phyloP scores from a whole-genome alignment of 495 filamentous ascomycete species.

The Articulospora tetracladia region DNA sequence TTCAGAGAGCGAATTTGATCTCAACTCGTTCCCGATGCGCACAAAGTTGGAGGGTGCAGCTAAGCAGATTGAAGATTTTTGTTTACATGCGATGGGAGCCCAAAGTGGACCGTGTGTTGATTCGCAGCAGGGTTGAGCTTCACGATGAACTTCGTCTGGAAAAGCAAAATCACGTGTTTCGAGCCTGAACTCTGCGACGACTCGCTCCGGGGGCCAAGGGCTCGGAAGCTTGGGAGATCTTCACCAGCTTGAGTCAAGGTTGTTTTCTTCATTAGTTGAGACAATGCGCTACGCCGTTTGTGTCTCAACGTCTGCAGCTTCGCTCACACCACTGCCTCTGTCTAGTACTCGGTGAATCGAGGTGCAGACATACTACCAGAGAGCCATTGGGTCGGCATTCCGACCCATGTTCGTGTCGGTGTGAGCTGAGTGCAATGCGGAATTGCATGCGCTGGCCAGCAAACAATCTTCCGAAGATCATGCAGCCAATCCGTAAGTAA shows the following conservation, averaged over 20 bases:
- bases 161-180: not conserved
- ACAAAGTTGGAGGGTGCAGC: not conserved
- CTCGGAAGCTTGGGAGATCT: not conserved
- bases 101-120: not conserved
- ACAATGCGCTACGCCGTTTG: not conserved
- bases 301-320: not conserved
- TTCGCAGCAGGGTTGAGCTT: not conserved
- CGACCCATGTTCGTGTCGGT: not conserved
- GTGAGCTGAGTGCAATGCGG: not conserved
- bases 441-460: not conserved
- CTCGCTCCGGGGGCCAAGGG: not conserved
- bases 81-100: not conserved
- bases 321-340: no score
- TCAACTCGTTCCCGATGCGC: not conserved
- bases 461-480: not conserved
- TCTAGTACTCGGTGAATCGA: not conserved
- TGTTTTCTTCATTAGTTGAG: not conserved
- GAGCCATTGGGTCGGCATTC: not conserved
- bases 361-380: not conserved
- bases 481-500: not conserved
- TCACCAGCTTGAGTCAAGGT: not conserved
- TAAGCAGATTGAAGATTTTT: not conserved
- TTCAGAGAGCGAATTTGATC: not conserved
- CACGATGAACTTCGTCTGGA: not conserved
- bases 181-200: not conserved